Evolutionary conservation across 1,284 basidiomycete species (phyloP).

Genomic region (Apiotrichum gracile): DNA sequence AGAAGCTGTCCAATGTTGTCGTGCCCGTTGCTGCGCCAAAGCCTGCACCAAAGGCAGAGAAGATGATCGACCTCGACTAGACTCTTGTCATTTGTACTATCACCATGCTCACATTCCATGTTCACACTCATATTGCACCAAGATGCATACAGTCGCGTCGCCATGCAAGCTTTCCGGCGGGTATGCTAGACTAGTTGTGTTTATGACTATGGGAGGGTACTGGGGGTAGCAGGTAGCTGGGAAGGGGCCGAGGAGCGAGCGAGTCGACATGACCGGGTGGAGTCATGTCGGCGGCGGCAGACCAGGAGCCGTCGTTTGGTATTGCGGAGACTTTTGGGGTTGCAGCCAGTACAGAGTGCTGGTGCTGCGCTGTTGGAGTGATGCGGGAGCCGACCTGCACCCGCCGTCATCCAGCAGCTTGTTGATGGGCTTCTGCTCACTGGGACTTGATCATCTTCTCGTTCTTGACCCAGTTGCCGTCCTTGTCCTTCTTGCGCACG

Average conservation of each 20-base stretch:
- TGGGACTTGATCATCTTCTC: conserved; percentile 19
- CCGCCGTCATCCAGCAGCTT: too few relatives aligned
- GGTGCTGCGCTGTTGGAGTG: too few relatives aligned
- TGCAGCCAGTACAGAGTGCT: background rate
- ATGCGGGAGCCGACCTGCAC: too few relatives aligned
- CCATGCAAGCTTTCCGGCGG: conserved; percentile 1
- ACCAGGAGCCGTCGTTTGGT: too few relatives aligned
- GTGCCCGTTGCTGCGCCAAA: background rate
- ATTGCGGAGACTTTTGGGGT: too few relatives aligned
- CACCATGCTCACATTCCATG: background rate
- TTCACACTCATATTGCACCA: background rate
- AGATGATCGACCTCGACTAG: conserved; percentile 28
- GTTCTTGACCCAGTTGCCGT: conserved; percentile 63
- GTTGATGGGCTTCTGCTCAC: too few relatives aligned
- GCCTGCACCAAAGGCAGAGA: background rate
- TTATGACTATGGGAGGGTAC: background rate
- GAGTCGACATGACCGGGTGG: too few relatives aligned
- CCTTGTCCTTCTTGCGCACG: conserved; percentile 69
- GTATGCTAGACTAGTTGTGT: conserved; percentile 1
- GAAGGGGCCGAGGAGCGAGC: background rate
- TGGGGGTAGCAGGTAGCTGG: too few relatives aligned
- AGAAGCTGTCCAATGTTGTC: conserved; percentile 3
- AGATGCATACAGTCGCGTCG: conserved; percentile 4
- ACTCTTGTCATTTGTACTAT: background rate
- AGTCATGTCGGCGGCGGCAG: too few relatives aligned